Conservation (phyloP, 228 moss, liverwort and hornwort species). For the Sphagnum magellanicum region DNA sequence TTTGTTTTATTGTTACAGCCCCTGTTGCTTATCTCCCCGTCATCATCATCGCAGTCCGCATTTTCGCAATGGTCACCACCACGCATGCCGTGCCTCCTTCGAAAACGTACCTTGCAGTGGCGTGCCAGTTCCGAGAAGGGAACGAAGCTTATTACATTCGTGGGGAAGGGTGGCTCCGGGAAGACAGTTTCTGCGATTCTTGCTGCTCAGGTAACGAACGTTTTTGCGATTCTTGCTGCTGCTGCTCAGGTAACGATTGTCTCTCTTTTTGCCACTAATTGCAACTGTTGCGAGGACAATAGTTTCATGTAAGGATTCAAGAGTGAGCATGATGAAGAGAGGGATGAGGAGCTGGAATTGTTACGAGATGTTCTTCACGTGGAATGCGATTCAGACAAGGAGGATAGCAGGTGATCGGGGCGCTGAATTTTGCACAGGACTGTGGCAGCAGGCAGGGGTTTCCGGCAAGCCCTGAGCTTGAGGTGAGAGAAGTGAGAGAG, state of each 20-base stretch:
- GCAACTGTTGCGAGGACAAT: background rate
- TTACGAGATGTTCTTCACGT: background rate
- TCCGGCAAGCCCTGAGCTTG: constrained; percentile 22
- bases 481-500: constrained; percentile 22
- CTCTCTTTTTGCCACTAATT: background rate
- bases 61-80: too few species aligned
- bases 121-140: constrained; percentile 18
- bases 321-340: background rate
- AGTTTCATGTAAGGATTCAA: background rate
- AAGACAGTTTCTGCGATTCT: constrained; percentile 88
- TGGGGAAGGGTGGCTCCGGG: constrained; percentile 93
- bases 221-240: background rate
- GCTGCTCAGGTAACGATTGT: background rate
- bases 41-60: too few species aligned
- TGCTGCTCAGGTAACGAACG: constrained; percentile 69
- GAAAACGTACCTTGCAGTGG: constrained; percentile 2
- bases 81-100: too few species aligned
- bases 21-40: too few species aligned
- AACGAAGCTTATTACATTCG: constrained; percentile 72
- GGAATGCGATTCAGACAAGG: too few species aligned
- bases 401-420: background rate
- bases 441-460: constrained; percentile 23
- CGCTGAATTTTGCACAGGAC: constrained; percentile 7
- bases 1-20: too few species aligned
- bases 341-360: background rate